Conservation (phyloP, 768 basidiomycete genomes). For the Suillus ampliporus region DNA sequence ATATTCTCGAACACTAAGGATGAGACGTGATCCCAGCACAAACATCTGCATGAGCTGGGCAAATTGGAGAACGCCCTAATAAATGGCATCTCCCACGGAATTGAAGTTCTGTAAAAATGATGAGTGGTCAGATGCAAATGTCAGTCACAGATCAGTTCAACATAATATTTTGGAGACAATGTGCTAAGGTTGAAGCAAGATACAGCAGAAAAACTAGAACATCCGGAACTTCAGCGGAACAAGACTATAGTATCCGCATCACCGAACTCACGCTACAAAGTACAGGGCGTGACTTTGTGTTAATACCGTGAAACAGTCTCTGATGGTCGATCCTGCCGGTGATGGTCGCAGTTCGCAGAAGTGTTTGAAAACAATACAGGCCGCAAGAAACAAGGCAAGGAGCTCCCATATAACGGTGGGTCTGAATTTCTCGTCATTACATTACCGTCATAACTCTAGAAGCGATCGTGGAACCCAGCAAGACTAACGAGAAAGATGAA, state of each 20-base stretch:
- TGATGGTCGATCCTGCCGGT: background rate
- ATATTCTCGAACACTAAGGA: too few species aligned
- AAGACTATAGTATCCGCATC: background rate
- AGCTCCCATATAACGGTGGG: background rate
- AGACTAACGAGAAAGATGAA: background rate
- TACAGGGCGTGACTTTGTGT: background rate
- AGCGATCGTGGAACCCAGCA: background rate
- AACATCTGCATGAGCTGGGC: too few species aligned
- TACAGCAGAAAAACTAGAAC: background rate
- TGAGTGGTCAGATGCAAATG: too few species aligned
- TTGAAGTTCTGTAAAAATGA: too few species aligned
- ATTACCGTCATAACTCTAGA: background rate
- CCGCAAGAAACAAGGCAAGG: background rate
- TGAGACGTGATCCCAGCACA: too few species aligned
- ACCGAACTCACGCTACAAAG: background rate
- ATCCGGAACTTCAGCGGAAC: background rate
- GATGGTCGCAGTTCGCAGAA: background rate
- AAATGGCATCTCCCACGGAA: too few species aligned
- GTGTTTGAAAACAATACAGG: background rate
- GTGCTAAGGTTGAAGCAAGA: background rate
- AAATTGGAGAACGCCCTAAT: too few species aligned
- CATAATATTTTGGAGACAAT: too few species aligned
- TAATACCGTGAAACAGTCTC: background rate
- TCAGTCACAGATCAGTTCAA: too few species aligned
- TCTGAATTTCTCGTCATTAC: background rate